Evolutionary conservation across 345 rosid genomes (phyloP).

Genomic region (Acer campestre): DNA sequence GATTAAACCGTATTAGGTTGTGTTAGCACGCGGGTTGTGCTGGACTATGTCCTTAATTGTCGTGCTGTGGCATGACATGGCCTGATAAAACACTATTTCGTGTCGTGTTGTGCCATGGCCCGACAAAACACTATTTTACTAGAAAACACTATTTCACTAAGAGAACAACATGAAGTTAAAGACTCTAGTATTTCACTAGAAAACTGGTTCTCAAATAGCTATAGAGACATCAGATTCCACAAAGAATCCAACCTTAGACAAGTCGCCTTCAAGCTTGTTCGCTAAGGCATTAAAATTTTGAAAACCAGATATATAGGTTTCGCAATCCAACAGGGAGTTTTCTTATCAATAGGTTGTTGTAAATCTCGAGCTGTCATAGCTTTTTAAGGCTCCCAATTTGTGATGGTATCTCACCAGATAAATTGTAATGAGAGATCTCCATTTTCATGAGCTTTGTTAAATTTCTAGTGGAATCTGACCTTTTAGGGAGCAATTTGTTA

Average conservation of each 20-base stretch:
- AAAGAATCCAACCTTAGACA: constrained; percentile 58
- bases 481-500: constrained; percentile 61
- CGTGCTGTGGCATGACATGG: no score
- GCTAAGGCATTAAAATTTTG: constrained; percentile 58
- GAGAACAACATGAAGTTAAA: constrained; percentile 57
- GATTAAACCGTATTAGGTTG: no score
- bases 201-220: constrained; percentile 54
- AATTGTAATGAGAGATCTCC: constrained; percentile 51
- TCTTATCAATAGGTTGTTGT: constrained; percentile 61
- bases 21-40: no score
- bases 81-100: no score
- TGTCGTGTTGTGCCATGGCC: no score
- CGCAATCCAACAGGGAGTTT: constrained; percentile 60
- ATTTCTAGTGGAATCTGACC: constrained; percentile 66
- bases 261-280: constrained; percentile 58
- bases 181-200: constrained; percentile 76
- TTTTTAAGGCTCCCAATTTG: constrained; percentile 60
- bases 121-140: no score
- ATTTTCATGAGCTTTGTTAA: constrained; percentile 55
- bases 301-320: constrained; percentile 52
- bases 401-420: constrained; percentile 61
- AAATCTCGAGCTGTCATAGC: constrained; percentile 73
- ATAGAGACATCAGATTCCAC: constrained; percentile 59
- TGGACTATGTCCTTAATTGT: no score
- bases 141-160: no score